Evolutionary conservation across 805 yeast genomes (phyloP), one percentile per base, ranked within the genome.

Genomic region (Saturnispora ahearnii): DNA sequence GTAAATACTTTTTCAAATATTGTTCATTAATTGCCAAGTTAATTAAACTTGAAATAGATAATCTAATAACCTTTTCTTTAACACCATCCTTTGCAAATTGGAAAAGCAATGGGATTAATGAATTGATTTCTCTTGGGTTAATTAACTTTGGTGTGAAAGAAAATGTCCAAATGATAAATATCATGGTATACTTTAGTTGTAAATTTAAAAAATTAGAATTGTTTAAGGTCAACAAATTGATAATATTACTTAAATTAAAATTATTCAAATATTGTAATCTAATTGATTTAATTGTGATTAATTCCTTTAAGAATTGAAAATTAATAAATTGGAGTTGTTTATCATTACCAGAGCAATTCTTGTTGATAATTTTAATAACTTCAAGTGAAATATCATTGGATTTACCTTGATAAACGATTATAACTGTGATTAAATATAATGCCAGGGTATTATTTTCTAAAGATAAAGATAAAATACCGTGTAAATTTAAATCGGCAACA

Each of bases 61-160:
- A 72, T 62, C 99, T 77, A 31, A 88, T 85, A 49, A 93, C 80
- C 71, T 93, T 93, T 68, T 90, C 95, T 71, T 93, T 93, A 57
- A 91, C 86, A 2, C 96, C 87, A 51, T 80, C 79, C 62, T 84
- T 86, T 29, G 89, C 79, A 44, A 87, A 73, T 37, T 67, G 66
- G 53, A 77, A 73, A 74, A 59, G 68, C 69, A 52, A 72, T 76
- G 54, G 65, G 74, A 29, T 48, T 13, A 21, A 46, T 22, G 18
- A 30, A 12, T 54, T 58, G 57, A 51, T 81, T 74, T 37, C 80
- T 73, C 43, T 62, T 55, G n/a, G 66, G 65, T 36, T 22, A 9
- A 36, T 36, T 18, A 63, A 79, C 18, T 47, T 47, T 18, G 44
- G 24, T 9, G 33, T 83, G 69, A 91, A 93, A 4, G 96, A 80